Percentiles rank a stretch among this genome's conserved stretches.
phyloP scores from a whole-genome alignment of 768 basidiomycete species.

The Asterophora parasitica region DNA sequence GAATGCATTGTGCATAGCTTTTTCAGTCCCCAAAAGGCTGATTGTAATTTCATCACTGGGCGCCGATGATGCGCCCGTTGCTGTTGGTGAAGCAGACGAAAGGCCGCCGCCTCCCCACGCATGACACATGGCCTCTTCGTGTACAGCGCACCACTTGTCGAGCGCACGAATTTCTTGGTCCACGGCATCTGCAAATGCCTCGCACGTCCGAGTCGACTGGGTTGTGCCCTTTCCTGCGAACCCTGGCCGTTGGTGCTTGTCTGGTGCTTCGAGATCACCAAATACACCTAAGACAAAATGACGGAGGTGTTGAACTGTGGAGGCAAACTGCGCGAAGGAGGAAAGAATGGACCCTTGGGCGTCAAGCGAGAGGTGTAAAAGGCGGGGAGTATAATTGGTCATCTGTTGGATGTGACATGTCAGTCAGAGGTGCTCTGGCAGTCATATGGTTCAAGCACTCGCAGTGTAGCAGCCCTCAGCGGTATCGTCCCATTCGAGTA shows the following conservation, averaged over 20 bases:
- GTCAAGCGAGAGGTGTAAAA: slow-evolving; percentile 63
- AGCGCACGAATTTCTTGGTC: slow-evolving; percentile 54
- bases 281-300: slow-evolving; percentile 52
- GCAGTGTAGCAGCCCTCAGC: slow-evolving; percentile 24
- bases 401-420: slow-evolving; percentile 30
- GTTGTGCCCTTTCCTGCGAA: slow-evolving; percentile 13
- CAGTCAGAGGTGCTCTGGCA: neutral
- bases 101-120: slow-evolving; percentile 40
- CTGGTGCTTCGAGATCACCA: slow-evolving; percentile 23
- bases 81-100: neutral
- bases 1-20: slow-evolving; percentile 52
- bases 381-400: slow-evolving; percentile 46
- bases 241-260: slow-evolving; percentile 8
- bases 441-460: slow-evolving; percentile 2
- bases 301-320: slow-evolving; percentile 58
- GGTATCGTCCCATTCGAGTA: slow-evolving; percentile 37
- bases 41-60: slow-evolving; percentile 23
- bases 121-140: slow-evolving; percentile 64
- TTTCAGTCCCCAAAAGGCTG: slow-evolving; percentile 65
- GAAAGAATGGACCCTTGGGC: slow-evolving; percentile 63
- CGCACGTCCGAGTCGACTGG: slow-evolving; percentile 54
- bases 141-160: slow-evolving; percentile 64
- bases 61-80: neutral
- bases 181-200: slow-evolving; percentile 78
- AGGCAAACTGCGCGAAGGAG: slow-evolving; percentile 55